A percentile compares a stretch with the other conserved stretches of the same genome.
Conservation (phyloP, 2,329 filamentous ascomycete species). For the Cordyceps cicadae region DNA sequence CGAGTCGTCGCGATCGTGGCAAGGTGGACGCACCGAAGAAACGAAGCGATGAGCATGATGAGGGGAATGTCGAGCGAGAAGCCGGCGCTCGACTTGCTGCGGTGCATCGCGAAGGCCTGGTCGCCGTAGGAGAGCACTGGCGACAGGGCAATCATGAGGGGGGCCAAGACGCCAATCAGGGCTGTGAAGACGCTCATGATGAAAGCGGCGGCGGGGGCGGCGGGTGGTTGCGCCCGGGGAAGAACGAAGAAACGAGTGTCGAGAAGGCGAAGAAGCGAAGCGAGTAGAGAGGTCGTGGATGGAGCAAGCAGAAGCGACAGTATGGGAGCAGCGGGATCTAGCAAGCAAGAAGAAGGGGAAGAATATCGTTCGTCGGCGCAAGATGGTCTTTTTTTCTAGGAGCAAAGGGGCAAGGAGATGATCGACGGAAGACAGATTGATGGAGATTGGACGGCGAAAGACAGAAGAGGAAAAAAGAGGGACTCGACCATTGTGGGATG, state of each 20-base stretch:
- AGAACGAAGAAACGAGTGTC: neutral
- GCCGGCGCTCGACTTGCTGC: conserved; percentile 54
- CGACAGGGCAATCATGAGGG: conserved; percentile 55
- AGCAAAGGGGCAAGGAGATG: neutral
- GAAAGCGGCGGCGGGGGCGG: neutral
- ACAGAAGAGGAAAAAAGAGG: conserved; percentile 1
- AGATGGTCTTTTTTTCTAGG: neutral
- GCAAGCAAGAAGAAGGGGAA: neutral
- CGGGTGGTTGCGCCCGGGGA: neutral
- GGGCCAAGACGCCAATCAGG: conserved; percentile 49
- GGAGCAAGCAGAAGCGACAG: neutral
- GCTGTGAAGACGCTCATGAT: conserved; percentile 34
- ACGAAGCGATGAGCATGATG: conserved; percentile 63
- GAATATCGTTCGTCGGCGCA: neutral
- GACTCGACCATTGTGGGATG: neutral
- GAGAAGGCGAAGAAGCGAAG: neutral
- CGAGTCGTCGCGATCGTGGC: neutral
- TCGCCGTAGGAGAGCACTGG: conserved; percentile 58
- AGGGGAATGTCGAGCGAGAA: conserved; percentile 65
- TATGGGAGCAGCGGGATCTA: neutral
- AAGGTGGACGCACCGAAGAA: conserved; percentile 44
- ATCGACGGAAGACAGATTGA: neutral
- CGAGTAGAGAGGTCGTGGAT: neutral
- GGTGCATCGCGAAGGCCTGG: conserved; percentile 57
- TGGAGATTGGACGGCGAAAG: neutral